Evolutionary conservation across 1,284 basidiomycete genomes (phyloP).

Genomic region (Pterula multifida): DNA sequence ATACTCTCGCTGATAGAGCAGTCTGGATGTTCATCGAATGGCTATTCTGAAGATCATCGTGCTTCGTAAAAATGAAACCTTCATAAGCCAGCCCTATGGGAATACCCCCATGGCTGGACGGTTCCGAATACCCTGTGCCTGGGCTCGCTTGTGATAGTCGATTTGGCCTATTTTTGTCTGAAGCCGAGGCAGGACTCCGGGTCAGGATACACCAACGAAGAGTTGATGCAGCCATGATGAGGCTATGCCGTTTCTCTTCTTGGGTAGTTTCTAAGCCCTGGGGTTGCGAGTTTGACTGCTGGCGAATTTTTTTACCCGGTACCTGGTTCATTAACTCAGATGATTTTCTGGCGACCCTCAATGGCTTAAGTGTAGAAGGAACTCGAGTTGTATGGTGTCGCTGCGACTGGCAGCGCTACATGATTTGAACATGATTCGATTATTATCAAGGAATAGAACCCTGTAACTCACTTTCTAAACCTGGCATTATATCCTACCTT

Average conservation of each 20-base stretch:
- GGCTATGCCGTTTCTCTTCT: not conserved
- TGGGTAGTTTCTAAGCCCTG: not conserved
- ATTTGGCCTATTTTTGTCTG: conserved; percentile 2
- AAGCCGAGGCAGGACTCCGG: not conserved
- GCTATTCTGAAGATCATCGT: too few relatives aligned
- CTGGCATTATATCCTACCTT: not conserved
- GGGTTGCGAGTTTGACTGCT: not conserved
- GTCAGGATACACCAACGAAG: not conserved
- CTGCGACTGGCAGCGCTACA: not conserved
- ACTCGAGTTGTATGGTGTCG: not conserved
- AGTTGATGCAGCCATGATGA: not conserved
- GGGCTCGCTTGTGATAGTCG: conserved; percentile 11
- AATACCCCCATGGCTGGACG: not conserved
- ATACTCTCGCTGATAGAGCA: not conserved
- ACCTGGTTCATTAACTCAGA: not conserved
- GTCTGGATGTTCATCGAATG: not conserved
- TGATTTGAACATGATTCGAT: not conserved
- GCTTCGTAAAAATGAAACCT: too few relatives aligned
- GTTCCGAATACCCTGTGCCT: conserved; percentile 5
- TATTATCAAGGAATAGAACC: not conserved
- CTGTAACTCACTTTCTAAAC: not conserved
- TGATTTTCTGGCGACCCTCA: not conserved
- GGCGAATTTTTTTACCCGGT: not conserved
- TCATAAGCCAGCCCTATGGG: not conserved
- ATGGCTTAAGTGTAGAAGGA: not conserved